phyloP scores from a whole-genome alignment of 495 filamentous ascomycete species.

The Penicillium subrubescens region DNA sequence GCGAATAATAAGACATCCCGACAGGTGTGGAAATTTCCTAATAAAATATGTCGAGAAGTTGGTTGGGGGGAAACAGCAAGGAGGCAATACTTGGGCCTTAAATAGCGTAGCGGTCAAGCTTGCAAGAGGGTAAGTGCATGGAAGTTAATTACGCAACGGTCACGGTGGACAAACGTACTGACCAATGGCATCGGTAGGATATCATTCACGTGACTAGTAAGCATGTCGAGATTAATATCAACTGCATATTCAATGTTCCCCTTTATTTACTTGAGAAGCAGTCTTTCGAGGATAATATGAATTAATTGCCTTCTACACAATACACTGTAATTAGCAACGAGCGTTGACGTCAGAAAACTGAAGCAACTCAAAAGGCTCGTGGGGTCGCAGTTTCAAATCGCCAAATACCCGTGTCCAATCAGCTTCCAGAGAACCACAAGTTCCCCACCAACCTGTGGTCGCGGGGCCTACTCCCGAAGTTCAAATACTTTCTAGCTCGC shows the following conservation, averaged over 20 bases:
- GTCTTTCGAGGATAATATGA: neutral
- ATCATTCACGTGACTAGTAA: no score
- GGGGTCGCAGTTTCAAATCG: neutral
- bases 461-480: constrained; percentile 9
- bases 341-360: neutral
- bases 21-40: no score
- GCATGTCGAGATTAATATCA: no score
- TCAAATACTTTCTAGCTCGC: constrained; percentile 6
- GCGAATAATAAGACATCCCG: no score
- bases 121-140: no score
- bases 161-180: no score
- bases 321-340: neutral
- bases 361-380: neutral
- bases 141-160: no score
- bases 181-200: no score
- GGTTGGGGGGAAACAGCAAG: no score
- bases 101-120: no score
- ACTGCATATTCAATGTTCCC: neutral
- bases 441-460: constrained; percentile 5
- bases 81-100: no score
- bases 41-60: no score
- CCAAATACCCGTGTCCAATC: constrained; percentile 5
- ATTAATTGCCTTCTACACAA: neutral
- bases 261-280: neutral
- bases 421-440: constrained; percentile 4